These are phyloP conservation scores for Xylaria scruposa DNA, from an alignment of 495 filamentous ascomycete species.

Conservation along the genomic window DNA sequence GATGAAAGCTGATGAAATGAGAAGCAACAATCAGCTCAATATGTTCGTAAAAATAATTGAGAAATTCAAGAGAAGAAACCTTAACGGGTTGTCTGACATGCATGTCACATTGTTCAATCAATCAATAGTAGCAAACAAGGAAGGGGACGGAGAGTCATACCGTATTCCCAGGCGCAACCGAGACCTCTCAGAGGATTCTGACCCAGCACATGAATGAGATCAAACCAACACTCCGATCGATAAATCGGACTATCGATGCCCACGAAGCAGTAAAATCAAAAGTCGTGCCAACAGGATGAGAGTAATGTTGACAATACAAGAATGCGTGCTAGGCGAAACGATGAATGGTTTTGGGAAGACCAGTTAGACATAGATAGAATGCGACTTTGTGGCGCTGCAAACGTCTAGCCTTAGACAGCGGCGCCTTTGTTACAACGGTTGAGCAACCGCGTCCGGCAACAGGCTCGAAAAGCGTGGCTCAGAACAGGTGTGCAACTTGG, in stretches of 20 bases:
- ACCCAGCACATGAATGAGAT: conserved; percentile 1
- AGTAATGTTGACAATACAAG: background rate
- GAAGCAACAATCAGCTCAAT: background rate
- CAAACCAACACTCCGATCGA: background rate
- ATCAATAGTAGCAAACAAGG: background rate
- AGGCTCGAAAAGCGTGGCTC: conserved; percentile 18
- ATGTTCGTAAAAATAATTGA: background rate
- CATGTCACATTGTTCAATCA: background rate
- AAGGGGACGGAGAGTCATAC: background rate
- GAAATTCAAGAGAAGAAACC: background rate
- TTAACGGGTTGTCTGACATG: too few species aligned
- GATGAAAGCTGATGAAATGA: too few species aligned
- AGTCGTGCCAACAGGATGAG: background rate
- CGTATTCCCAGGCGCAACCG: conserved; percentile 11
- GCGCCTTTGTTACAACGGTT: conserved; percentile 22
- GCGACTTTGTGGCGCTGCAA: conserved; percentile 16
- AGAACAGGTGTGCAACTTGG: conserved; percentile 6
- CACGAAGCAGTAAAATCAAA: background rate
- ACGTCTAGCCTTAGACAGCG: conserved; percentile 12
- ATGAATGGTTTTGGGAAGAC: conserved; percentile 21
- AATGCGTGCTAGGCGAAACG: background rate
- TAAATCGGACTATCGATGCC: conserved; percentile 1
- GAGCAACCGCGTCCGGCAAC: conserved; percentile 21
- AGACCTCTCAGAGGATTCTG: conserved; percentile 3
- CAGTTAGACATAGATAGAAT: conserved; percentile 10